Evolutionary conservation across 192 early-diverging fungal species (phyloP).

Genomic region (Rhizophagus sp.): DNA sequence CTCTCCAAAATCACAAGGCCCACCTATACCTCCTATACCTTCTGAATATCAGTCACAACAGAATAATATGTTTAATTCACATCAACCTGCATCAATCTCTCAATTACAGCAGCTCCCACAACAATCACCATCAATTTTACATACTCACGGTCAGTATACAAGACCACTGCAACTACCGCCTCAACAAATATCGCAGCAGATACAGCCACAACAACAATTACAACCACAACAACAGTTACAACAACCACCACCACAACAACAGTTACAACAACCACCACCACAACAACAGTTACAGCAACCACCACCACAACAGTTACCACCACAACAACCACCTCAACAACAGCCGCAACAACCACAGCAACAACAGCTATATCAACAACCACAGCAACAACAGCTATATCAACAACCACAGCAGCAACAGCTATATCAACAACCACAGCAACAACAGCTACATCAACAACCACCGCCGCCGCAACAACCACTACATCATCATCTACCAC

Average conservation of each 20-base stretch:
- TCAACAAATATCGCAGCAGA: neutral
- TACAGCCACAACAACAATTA: neutral
- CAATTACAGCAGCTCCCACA: conserved; percentile 32
- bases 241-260: neutral
- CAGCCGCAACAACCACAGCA: neutral
- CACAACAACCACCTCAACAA: neutral
- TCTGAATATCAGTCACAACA: neutral
- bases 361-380: neutral
- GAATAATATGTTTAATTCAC: neutral
- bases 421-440: neutral
- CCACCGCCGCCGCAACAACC: neutral
- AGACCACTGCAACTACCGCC: neutral
- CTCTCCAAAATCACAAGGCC: neutral
- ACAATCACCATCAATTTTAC: neutral
- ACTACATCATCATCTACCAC: neutral
- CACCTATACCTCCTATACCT: conserved; percentile 1
- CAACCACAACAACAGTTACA: neutral
- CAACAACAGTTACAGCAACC: neutral
- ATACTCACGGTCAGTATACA: neutral
- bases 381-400: neutral
- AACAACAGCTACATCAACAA: neutral
- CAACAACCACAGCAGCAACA: neutral
- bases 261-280: neutral
- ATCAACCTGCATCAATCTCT: neutral
- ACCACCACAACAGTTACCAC: neutral